phyloP scores from a whole-genome alignment of 345 rosid genomes.

The Gossypium sturtianum region DNA sequence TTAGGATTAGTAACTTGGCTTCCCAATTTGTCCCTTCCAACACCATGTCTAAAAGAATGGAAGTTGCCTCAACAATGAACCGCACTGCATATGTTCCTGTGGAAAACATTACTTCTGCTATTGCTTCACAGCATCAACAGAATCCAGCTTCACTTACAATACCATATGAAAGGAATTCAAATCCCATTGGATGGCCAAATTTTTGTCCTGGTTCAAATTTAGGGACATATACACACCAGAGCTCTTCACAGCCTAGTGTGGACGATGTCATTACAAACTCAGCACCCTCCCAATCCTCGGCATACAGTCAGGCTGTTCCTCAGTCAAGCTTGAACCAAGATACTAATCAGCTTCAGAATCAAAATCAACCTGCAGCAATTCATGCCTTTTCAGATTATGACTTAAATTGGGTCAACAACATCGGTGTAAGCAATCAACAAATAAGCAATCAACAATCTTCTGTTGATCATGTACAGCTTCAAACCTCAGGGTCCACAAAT shows the following conservation, averaged over 20 bases:
- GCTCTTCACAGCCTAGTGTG: conserved; percentile 15
- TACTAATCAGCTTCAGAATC: conserved; percentile 11
- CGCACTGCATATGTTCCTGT: conserved; percentile 15
- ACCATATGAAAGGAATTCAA: conserved; percentile 14
- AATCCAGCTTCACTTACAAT: conserved; percentile 12
- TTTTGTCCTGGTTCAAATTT: conserved; percentile 4
- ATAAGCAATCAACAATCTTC: conserved; percentile 23
- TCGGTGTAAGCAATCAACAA: conserved; percentile 21
- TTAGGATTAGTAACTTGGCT: conserved; percentile 16
- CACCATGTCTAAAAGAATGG: conserved; percentile 23
- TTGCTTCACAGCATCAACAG: conserved; percentile 8
- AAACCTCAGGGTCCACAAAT: conserved; percentile 1
- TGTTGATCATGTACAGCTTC: conserved; percentile 16
- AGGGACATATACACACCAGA: conserved; percentile 18
- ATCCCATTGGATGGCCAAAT: conserved; percentile 15
- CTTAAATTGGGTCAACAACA: conserved; percentile 8
- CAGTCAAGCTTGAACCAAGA: conserved; percentile 17
- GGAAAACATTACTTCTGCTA: conserved; percentile 11
- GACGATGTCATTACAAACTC: conserved; percentile 5
- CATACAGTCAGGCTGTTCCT: conserved; percentile 10
- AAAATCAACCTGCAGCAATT: conserved; percentile 17
- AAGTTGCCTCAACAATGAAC: conserved; percentile 13
- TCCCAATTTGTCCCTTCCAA: conserved; percentile 27
- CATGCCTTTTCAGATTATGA: conserved; percentile 16
- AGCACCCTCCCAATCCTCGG: conserved; percentile 17